phyloP scores from a whole-genome alignment of 768 basidiomycete genomes.

The Panellus pusillus region DNA sequence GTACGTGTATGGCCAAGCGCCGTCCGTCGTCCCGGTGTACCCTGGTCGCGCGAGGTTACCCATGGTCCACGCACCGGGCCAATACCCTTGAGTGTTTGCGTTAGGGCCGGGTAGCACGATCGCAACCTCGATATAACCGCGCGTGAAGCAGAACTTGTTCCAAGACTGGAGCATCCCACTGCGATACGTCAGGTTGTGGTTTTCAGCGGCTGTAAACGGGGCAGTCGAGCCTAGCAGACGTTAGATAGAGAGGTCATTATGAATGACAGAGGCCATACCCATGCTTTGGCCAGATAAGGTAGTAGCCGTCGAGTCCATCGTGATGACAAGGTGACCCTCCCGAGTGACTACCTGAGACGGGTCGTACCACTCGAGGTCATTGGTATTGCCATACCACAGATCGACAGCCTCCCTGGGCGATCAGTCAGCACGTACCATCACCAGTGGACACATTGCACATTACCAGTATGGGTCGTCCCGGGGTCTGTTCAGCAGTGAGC shows the following conservation, averaged over 20 bases:
- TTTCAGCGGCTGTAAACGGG: slow-evolving; percentile 42
- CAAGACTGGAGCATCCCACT: slow-evolving; percentile 85
- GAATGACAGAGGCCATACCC: slow-evolving; percentile 22
- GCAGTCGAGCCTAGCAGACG: slow-evolving; percentile 39
- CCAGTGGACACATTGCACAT: not conserved
- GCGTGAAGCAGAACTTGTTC: slow-evolving; percentile 89
- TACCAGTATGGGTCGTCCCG: slow-evolving; percentile 32
- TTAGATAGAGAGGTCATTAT: not conserved
- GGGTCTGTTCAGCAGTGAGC: slow-evolving; percentile 23
- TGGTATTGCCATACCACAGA: slow-evolving; percentile 71
- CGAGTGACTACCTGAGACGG: slow-evolving; percentile 64
- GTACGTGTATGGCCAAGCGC: slow-evolving; percentile 83
- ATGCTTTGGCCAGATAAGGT: slow-evolving; percentile 30
- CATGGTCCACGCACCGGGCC: slow-evolving; percentile 90
- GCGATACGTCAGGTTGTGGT: slow-evolving; percentile 63
- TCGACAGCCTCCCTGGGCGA: slow-evolving; percentile 56
- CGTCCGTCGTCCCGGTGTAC: slow-evolving; percentile 77
- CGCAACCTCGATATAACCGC: slow-evolving; percentile 74
- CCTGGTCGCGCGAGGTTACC: slow-evolving; percentile 86
- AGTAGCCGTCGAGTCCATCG: slow-evolving; percentile 51
- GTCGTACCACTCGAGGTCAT: slow-evolving; percentile 77
- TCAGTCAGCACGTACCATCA: not conserved
- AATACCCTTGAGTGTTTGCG: slow-evolving; percentile 53
- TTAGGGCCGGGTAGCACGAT: slow-evolving; percentile 61
- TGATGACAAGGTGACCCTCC: slow-evolving; percentile 67